Conservation (phyloP, 768 basidiomycete species). For the Rhizopogon vinicolor region DNA sequence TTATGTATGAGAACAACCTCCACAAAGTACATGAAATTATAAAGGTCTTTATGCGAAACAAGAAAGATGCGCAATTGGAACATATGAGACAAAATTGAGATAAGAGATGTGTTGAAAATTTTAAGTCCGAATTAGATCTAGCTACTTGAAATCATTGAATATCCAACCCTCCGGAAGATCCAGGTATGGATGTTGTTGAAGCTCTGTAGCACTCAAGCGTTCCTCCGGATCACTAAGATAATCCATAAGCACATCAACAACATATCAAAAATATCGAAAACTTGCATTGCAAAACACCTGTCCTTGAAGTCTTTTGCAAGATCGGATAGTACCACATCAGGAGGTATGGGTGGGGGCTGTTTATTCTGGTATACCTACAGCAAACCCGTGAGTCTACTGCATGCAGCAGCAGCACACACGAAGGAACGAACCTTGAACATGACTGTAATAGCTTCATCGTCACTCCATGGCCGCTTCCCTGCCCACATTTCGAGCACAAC, state of each 20-base stretch:
- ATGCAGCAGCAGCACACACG: background rate
- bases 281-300: conserved; percentile 88
- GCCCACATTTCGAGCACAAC: conserved; percentile 99
- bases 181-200: conserved; percentile 78
- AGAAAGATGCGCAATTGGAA: conserved; percentile 10
- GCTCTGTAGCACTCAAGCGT: conserved; percentile 74
- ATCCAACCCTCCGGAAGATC: conserved; percentile 67
- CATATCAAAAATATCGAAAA: conserved; percentile 3
- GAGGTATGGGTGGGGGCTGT: conserved; percentile 84
- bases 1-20: conserved; percentile 15
- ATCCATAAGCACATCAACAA: conserved; percentile 1
- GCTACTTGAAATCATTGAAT: conserved; percentile 51
- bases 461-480: conserved; percentile 91
- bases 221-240: conserved; percentile 69
- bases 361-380: conserved; percentile 78
- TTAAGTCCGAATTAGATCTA: conserved; percentile 12
- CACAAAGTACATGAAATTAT: conserved; percentile 27
- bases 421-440: conserved; percentile 77
- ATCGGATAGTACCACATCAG: conserved; percentile 69
- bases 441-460: conserved; percentile 85
- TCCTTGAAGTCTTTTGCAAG: conserved; percentile 82
- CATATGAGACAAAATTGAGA: conserved; percentile 17
- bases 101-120: conserved; percentile 15
- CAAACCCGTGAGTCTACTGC: background rate
- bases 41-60: conserved; percentile 20